These are phyloP conservation scores for Suhomyces kilbournensis DNA, from an alignment of 805 yeast genomes.

Conservation along the genomic window DNA sequence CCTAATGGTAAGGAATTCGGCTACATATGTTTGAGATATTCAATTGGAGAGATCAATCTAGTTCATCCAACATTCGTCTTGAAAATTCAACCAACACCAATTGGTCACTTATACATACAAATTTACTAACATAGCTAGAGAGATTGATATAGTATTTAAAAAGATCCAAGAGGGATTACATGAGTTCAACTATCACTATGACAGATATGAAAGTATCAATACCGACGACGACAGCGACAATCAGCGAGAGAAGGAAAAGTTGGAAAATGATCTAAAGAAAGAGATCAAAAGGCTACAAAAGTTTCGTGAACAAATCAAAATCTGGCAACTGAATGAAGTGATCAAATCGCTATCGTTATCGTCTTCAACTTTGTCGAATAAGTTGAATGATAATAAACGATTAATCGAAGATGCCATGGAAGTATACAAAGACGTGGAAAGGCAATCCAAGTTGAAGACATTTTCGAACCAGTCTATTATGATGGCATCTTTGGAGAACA, in stretches of 20 bases:
- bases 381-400: constrained; percentile 36
- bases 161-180: constrained; percentile 46
- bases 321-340: constrained; percentile 39
- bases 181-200: constrained; percentile 42
- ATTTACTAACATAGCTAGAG: constrained; percentile 7
- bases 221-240: constrained; percentile 36
- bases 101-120: neutral
- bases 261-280: constrained; percentile 43
- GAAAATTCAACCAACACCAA: neutral
- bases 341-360: constrained; percentile 12
- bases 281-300: constrained; percentile 46
- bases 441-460: constrained; percentile 41
- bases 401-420: constrained; percentile 47
- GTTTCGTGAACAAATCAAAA: constrained; percentile 44
- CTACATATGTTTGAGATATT: neutral
- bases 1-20: neutral
- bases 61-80: neutral
- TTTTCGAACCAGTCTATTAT: constrained; percentile 46
- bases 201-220: constrained; percentile 37
- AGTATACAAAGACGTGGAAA: constrained; percentile 43
- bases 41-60: neutral
- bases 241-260: constrained; percentile 42
- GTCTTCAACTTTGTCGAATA: constrained; percentile 12
- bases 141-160: constrained; percentile 32
- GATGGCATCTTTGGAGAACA: constrained; percentile 35